Evolutionary conservation across 2,329 filamentous ascomycete species (phyloP), one percentile per base, ranked within the genome.

Genomic region (Parasarocladium wereldwijsianum): DNA sequence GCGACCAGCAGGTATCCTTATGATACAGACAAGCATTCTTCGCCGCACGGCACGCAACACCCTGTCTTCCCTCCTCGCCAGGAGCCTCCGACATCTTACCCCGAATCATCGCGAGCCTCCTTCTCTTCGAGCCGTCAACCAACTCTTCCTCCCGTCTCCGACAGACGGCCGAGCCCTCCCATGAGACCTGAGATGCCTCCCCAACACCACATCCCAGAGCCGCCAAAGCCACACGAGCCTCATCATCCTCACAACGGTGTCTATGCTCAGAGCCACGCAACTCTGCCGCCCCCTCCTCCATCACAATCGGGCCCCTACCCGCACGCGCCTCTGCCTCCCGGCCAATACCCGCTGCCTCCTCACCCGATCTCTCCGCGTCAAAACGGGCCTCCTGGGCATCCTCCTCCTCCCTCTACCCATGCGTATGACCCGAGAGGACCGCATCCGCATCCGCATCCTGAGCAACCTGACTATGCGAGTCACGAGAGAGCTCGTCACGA

Each of bases 291-390:
- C 18, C 43, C 53, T n/a, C 47, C 54, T 8, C 47, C n/a, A n/a
- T n/a, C n/a, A n/a, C n/a, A n/a, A n/a, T n/a, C 47, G 8, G 40
- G 55, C 13, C 58, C 59, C 15, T 55, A 58, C 18, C 55, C 56
- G 21, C 41, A 52, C 1, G 44, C 44, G 4, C 60, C 60, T 25
- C 50, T 63, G 6, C 64, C 63, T 9, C 51, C 57, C 2, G 58
- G 59, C 5, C 62, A 64, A 34, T 46, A 64, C 26, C 60, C 61
- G 10, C 51, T 67, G 3, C 61, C 64, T 10, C 50, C 51, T 4
- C 66, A 66, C 31, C 60, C 64, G 8, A 53, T 64, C 3, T 67
- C 65, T 3, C 65, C 66, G 3, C 55, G 63, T n/a, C 62, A 67
- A 29, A 41, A 46, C 8, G 54, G 50, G 2, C 58, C 54, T 5